Evolutionary conservation across 768 basidiomycete species (phyloP), one percentile per base, ranked within the genome.

Genomic region (Podaxis rugospora): DNA sequence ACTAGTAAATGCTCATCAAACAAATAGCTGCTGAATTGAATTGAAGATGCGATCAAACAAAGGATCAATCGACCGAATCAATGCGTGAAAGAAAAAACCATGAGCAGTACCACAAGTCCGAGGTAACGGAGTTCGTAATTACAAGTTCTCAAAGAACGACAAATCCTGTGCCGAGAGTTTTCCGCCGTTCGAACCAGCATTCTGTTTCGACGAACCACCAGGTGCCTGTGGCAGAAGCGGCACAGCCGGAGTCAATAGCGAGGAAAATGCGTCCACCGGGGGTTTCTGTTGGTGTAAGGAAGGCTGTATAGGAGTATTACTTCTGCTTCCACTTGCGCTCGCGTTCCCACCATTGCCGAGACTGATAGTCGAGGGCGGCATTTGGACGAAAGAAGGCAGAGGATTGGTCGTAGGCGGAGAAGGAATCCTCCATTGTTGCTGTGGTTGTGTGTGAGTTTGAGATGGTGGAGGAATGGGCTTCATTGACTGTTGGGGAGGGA

Each of bases 151-250:
- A 69, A 94, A 95, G 71, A 95, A 94, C 16, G 88, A 91, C 55
- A 93, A 70, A 79, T 93, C 93, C 72, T 92, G 89, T 2, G 90
- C 92, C 3, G 88, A 89, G 53, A 93, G 71, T 3, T 87, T 88
- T 11, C 85, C 84, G 7, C 68, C 65, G 57, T 37, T 47, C 28
- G 63, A 65, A 9, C 66, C 60, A 4, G 68, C 50, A 14, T 66
- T 62, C 1, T 71, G 58, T 9, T 73, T 60, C 13, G 71, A 62
- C 21, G 69, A 63, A 49, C 18, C 51, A n/a, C 18, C 37, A 5
- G 13, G 37, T 39, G 68, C 57, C 25, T 54, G 57, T 2, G 71
- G 67, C 14, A 76, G 78, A 27, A 76, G 76, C 5, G 74, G 64
- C 28, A 81, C 72, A 51, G 76, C 71, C 7, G 79, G 79, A 0